Conservation (phyloP, 1,284 basidiomycete species). For the Limonomyces culmigenus region DNA sequence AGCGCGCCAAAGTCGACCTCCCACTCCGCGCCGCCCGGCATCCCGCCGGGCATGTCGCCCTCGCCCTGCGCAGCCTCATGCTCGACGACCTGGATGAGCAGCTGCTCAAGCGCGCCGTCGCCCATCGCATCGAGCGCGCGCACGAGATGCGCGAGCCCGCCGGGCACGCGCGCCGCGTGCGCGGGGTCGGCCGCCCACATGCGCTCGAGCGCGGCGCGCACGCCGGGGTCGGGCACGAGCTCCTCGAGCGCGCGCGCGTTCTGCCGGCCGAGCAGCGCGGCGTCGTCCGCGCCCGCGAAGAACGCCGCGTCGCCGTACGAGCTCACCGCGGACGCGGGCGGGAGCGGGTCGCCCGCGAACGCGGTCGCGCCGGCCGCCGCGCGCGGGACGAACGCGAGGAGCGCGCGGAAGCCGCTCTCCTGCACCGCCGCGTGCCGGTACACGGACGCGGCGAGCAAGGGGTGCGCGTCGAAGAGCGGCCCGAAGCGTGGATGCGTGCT, state of each 20-base stretch:
- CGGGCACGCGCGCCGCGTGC: slow-evolving; percentile 39
- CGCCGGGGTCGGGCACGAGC: slow-evolving; percentile 36
- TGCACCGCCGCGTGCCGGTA: slow-evolving; percentile 66
- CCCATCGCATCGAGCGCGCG: slow-evolving; percentile 29
- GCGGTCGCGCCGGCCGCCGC: slow-evolving; percentile 29
- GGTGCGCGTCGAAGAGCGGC: slow-evolving; percentile 20
- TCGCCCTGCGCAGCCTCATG: not conserved
- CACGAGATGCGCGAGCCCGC: slow-evolving; percentile 46
- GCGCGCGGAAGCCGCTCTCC: slow-evolving; percentile 37
- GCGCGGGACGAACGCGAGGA: slow-evolving; percentile 59
- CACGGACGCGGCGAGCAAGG: slow-evolving; percentile 30
- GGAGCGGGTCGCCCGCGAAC: slow-evolving; percentile 69
- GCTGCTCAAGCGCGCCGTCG: not conserved
- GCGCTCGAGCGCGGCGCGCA: slow-evolving; percentile 39
- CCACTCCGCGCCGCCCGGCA: not conserved
- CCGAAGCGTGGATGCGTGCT: slow-evolving; percentile 22
- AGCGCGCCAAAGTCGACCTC: not conserved
- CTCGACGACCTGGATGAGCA: not conserved
- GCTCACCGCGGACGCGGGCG: slow-evolving; percentile 41
- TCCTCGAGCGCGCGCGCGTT: slow-evolving; percentile 32
- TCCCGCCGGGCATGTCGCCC: not conserved
- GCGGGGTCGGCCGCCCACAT: slow-evolving; percentile 34
- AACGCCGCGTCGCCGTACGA: slow-evolving; percentile 48
- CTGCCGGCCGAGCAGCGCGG: slow-evolving; percentile 21
- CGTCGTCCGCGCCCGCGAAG: slow-evolving; percentile 47